These are phyloP conservation scores for Coprinellus aureogranulatus DNA, from an alignment of 768 basidiomycete genomes.

Conservation along the genomic window DNA sequence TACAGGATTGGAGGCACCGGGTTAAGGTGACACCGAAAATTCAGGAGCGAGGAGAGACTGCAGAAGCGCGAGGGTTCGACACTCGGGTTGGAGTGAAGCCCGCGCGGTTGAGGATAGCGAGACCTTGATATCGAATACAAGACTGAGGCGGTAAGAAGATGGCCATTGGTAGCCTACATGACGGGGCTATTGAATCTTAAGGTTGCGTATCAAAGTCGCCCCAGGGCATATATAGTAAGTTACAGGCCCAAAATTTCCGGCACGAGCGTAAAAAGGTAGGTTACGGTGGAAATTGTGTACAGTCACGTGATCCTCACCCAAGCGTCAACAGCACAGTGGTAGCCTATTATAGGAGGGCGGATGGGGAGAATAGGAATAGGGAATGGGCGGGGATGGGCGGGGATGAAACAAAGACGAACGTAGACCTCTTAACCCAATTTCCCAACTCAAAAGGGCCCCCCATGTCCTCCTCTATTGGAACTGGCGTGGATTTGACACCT, in stretches of 20 bases:
- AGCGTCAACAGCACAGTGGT: neutral
- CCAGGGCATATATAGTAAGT: neutral
- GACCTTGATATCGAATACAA: too few relatives aligned
- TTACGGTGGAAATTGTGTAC: slow-evolving; percentile 6
- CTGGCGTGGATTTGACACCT: neutral
- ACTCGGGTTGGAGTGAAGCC: too few relatives aligned
- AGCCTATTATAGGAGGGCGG: neutral
- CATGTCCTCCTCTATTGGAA: slow-evolving; percentile 6
- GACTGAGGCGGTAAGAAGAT: too few relatives aligned
- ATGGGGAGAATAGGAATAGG: neutral
- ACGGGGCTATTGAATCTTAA: too few relatives aligned
- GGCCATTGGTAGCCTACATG: too few relatives aligned
- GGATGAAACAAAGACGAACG: neutral
- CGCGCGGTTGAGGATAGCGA: too few relatives aligned
- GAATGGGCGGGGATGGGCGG: neutral
- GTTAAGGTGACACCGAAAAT: too few relatives aligned
- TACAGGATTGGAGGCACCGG: too few relatives aligned
- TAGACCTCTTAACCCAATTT: slow-evolving; percentile 12
- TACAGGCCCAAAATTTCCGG: slow-evolving; percentile 1
- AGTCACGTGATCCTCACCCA: neutral
- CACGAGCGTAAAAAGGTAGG: neutral
- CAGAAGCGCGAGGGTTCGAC: too few relatives aligned
- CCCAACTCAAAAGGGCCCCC: slow-evolving; percentile 13
- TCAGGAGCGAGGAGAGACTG: too few relatives aligned
- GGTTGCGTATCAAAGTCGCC: neutral